phyloP scores from a whole-genome alignment of 1,139 yeast species.

The Candida labiduridarum region DNA sequence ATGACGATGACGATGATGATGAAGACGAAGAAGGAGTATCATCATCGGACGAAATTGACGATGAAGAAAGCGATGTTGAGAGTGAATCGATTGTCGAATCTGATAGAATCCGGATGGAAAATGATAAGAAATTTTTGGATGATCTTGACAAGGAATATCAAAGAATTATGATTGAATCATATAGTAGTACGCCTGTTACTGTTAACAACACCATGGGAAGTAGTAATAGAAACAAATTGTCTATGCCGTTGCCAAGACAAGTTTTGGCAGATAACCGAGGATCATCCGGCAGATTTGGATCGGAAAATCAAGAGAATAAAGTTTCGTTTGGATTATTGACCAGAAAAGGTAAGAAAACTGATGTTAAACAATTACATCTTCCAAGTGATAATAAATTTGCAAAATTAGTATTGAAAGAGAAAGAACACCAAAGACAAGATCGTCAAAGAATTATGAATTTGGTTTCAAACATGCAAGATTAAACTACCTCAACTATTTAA shows the following conservation, averaged over 20 bases:
- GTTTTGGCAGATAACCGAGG: background rate
- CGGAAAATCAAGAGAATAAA: conserved; percentile 5
- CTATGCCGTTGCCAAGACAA: conserved; percentile 25
- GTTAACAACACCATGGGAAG: background rate
- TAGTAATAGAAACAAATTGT: conserved; percentile 17
- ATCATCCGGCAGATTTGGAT: background rate
- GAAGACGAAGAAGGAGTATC: conserved; percentile 17
- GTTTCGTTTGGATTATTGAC: conserved; percentile 57
- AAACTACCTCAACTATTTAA: conserved; percentile 22
- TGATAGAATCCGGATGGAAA: conserved; percentile 25
- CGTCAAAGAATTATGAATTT: conserved; percentile 45
- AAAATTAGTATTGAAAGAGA: conserved; percentile 34
- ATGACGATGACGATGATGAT: conserved; percentile 18
- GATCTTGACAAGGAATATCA: conserved; percentile 59
- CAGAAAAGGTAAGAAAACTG: conserved; percentile 49
- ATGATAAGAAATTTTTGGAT: conserved; percentile 49
- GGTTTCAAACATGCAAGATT: conserved; percentile 41
- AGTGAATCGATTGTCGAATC: conserved; percentile 15
- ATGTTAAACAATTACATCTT: conserved; percentile 45
- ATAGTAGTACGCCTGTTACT: conserved; percentile 26
- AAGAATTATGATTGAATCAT: conserved; percentile 50
- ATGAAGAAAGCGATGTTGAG: conserved; percentile 12
- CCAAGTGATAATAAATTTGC: conserved; percentile 55
- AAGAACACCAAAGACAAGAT: conserved; percentile 36
- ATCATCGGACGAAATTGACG: conserved; percentile 15